A percentile compares a stretch with the other conserved stretches of the same genome.
These are phyloP conservation scores for Amanita inopinata DNA, from an alignment of 768 basidiomycete species.

Conservation along the genomic window DNA sequence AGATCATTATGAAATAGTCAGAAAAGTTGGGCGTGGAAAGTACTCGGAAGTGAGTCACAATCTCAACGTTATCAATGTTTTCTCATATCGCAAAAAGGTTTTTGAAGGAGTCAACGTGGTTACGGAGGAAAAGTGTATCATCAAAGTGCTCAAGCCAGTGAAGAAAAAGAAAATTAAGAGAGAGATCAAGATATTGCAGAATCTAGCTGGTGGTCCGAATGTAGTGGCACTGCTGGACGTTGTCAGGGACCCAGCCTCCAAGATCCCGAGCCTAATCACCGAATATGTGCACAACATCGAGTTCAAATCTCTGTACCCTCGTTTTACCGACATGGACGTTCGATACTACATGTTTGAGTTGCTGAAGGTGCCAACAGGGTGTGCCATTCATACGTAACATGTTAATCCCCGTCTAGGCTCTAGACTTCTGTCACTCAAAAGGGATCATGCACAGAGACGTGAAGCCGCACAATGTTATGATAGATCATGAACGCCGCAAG, in stretches of 20 bases:
- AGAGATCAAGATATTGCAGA: constrained; percentile 97
- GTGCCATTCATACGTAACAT: not conserved
- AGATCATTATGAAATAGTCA: constrained; percentile 96
- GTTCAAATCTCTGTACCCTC: constrained; percentile 93
- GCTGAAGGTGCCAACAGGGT: constrained; percentile 54
- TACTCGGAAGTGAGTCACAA: constrained; percentile 70
- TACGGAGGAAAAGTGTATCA: constrained; percentile 91
- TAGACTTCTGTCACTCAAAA: constrained; percentile 97
- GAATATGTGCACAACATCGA: constrained; percentile 99
- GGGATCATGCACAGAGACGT: constrained; percentile 99
- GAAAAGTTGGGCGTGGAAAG: constrained; percentile 93
- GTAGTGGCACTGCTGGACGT: constrained; percentile 90
- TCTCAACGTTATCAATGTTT: constrained; percentile 7
- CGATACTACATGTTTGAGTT: constrained; percentile 96
- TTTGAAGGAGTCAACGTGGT: constrained; percentile 91
- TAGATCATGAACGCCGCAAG: constrained; percentile 95
- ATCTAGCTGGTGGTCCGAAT: constrained; percentile 93
- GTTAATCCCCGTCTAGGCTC: constrained; percentile 43
- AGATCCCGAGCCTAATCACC: constrained; percentile 93
- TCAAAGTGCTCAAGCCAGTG: constrained; percentile 97
- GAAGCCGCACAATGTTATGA: constrained; percentile 99
- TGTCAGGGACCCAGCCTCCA: constrained; percentile 90
- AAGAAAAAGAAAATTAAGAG: constrained; percentile 99
- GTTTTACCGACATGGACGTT: constrained; percentile 92
- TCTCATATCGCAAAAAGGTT: constrained; percentile 38